Percentiles rank a stretch among this genome's conserved stretches.
Conservation (phyloP, 192 early-diverging fungal genomes). For the Coemansia pectinata region DNA sequence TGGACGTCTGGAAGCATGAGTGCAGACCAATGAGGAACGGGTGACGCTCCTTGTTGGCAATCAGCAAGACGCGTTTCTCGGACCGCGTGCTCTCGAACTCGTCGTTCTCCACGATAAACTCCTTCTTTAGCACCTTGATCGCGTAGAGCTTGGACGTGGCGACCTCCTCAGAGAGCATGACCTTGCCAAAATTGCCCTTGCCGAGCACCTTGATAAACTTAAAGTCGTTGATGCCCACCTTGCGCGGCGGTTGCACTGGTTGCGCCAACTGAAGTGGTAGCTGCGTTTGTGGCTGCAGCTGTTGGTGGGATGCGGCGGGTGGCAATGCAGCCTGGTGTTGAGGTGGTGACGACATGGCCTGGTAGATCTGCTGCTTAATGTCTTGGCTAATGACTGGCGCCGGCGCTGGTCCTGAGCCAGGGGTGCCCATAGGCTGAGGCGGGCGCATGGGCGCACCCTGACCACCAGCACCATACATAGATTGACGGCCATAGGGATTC, state of each 20-base stretch:
- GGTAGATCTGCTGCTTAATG: conserved; percentile 45
- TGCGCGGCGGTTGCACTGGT: conserved; percentile 50
- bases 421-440: not conserved
- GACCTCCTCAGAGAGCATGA: conserved; percentile 97
- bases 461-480: conserved; percentile 8
- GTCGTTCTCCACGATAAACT: conserved; percentile 98
- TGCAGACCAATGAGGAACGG: conserved; percentile 97
- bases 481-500: conserved; percentile 25
- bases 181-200: conserved; percentile 99
- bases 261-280: conserved; percentile 61
- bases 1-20: conserved; percentile 95
- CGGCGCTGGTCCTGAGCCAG: not conserved
- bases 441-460: not conserved
- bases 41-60: conserved; percentile 87
- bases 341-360: conserved; percentile 30
- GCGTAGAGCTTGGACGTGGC: conserved; percentile 79
- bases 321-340: not conserved
- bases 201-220: conserved; percentile 93
- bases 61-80: conserved; percentile 92
- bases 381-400: conserved; percentile 17
- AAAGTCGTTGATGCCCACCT: conserved; percentile 90
- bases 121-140: conserved; percentile 98
- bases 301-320: conserved; percentile 13
- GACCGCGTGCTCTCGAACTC: conserved; percentile 92
- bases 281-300: conserved; percentile 24